A percentile compares a stretch with the other conserved stretches of the same genome.
Conservation (phyloP, 2,329 filamentous ascomycete species). For the Ophiostoma quercus region DNA sequence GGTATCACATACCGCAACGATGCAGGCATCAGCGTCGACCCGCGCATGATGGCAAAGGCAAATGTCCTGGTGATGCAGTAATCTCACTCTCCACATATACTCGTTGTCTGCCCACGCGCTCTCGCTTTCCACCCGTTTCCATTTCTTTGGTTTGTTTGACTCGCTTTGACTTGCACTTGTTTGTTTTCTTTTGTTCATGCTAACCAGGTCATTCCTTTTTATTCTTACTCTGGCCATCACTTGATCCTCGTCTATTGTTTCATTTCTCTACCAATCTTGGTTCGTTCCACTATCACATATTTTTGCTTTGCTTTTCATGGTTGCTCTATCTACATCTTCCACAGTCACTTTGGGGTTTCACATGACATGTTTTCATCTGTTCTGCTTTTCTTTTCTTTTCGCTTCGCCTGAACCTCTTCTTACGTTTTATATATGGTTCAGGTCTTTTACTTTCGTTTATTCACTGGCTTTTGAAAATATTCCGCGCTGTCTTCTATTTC, state of each 20-base stretch:
- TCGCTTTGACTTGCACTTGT: too few species aligned
- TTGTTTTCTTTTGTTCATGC: too few species aligned
- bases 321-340: not conserved
- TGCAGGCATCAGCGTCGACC: conserved; percentile 41
- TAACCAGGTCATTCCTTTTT: too few species aligned
- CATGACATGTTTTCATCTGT: not conserved
- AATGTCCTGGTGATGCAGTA: conserved; percentile 46
- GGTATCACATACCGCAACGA: conserved; percentile 52
- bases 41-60: conserved; percentile 42
- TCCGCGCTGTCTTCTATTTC: not conserved
- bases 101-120: not conserved
- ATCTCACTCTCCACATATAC: not conserved
- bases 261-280: not conserved
- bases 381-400: not conserved
- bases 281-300: too few species aligned
- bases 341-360: not conserved
- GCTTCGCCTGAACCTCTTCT: not conserved
- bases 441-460: not conserved
- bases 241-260: not conserved
- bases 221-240: not conserved
- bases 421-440: not conserved
- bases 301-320: not conserved
- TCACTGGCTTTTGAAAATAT: not conserved
- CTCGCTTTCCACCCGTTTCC: not conserved
- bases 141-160: not conserved